phyloP scores from a whole-genome alignment of 2,329 filamentous ascomycete genomes.

The Penicillium sp. region DNA sequence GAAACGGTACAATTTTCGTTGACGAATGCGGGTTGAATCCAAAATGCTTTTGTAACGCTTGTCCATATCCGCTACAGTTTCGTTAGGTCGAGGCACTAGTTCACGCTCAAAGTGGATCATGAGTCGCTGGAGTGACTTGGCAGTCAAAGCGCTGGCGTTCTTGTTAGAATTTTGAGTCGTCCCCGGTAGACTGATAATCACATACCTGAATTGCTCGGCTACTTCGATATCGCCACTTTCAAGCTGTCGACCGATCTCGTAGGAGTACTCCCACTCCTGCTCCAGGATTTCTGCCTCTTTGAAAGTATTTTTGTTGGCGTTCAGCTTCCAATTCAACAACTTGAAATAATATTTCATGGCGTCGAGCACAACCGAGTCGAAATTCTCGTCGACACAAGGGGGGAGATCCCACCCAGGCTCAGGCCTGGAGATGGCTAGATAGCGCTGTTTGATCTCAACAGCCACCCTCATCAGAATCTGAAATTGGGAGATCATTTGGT shows the following conservation, averaged over 20 bases:
- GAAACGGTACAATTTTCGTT: slow-evolving; percentile 95
- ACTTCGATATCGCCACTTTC: slow-evolving; percentile 93
- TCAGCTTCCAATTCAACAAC: slow-evolving; percentile 96
- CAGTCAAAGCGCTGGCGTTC: slow-evolving; percentile 67
- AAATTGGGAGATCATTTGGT: slow-evolving; percentile 97
- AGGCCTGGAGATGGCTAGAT: slow-evolving; percentile 75
- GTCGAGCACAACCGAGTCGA: slow-evolving; percentile 86
- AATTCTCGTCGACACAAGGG: slow-evolving; percentile 93
- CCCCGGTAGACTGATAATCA: background rate
- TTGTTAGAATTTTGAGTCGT: slow-evolving; percentile 25
- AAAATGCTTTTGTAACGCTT: slow-evolving; percentile 94
- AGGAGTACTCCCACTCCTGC: slow-evolving; percentile 97
- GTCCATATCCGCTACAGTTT: slow-evolving; percentile 84
- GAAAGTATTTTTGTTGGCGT: slow-evolving; percentile 97
- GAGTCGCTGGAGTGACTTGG: slow-evolving; percentile 83
- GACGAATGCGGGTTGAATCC: slow-evolving; percentile 91
- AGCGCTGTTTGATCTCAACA: slow-evolving; percentile 87
- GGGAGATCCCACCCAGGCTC: slow-evolving; percentile 94
- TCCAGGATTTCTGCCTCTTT: slow-evolving; percentile 97
- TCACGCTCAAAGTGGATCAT: slow-evolving; percentile 91
- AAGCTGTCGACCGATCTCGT: slow-evolving; percentile 86
- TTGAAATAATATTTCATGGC: slow-evolving; percentile 98
- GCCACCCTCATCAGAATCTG: slow-evolving; percentile 89
- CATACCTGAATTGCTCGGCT: slow-evolving; percentile 85
- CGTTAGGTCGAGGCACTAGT: slow-evolving; percentile 76